Conservation (phyloP, 2,329 filamentous ascomycete genomes). For the Ophiostoma populinum region DNA sequence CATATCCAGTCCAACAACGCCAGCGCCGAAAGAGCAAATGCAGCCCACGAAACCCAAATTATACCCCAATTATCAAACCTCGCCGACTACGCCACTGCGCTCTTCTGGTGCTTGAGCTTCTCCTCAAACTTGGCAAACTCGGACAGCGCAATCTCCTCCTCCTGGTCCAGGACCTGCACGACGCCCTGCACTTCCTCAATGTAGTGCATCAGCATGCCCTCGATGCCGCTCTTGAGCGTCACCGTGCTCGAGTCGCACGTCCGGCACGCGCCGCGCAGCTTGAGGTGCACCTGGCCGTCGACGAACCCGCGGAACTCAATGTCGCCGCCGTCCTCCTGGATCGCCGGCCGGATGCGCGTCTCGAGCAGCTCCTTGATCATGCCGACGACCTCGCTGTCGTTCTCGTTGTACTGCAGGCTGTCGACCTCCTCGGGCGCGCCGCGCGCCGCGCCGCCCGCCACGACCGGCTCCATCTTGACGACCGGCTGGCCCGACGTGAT, state of each 20-base stretch:
- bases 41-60: not conserved
- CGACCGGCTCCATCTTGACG: constrained; percentile 44
- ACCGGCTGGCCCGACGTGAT: constrained; percentile 70
- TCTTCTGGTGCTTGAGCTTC: constrained; percentile 44
- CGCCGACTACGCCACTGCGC: constrained; percentile 19
- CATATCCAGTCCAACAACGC: no score
- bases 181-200: constrained; percentile 94
- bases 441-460: constrained; percentile 8
- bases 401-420: constrained; percentile 66
- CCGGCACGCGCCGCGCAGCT: constrained; percentile 79
- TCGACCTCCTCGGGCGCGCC: constrained; percentile 38
- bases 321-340: constrained; percentile 94
- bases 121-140: constrained; percentile 96
- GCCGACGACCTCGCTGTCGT: constrained; percentile 83
- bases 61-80: not conserved
- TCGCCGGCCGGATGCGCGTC: constrained; percentile 83
- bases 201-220: constrained; percentile 96
- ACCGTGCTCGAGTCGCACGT: constrained; percentile 96
- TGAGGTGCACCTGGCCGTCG: constrained; percentile 67
- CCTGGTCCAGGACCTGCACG: constrained; percentile 74
- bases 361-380: constrained; percentile 99
- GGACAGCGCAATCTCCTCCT: constrained; percentile 71
- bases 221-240: constrained; percentile 92
- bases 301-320: constrained; percentile 90
- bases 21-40: not conserved